Evolutionary conservation across 176 grass and related monocot genomes (phyloP).

Genomic region (Oryza glaberrima): DNA sequence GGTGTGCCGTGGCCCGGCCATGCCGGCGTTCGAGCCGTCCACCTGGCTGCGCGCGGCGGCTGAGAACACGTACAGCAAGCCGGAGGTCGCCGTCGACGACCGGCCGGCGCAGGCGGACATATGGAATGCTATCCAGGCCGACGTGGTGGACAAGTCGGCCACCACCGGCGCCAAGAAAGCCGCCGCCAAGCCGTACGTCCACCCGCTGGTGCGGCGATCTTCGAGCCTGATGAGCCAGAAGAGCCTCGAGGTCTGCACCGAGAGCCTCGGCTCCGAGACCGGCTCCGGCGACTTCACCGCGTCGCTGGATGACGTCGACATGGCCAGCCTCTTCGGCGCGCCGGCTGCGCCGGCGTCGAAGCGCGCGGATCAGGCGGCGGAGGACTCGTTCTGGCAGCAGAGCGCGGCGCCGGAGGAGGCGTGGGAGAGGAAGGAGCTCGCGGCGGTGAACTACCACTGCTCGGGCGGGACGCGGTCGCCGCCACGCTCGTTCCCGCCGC

Average conservation of each 20-base stretch:
- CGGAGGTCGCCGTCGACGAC: slow-evolving; percentile 18
- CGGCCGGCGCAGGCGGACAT: slow-evolving; percentile 57
- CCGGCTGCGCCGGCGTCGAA: background rate
- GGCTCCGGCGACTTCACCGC: slow-evolving; percentile 67
- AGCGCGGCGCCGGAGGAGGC: slow-evolving; percentile 3
- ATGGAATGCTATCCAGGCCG: slow-evolving; percentile 74
- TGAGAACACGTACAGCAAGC: background rate
- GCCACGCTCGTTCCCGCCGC: slow-evolving; percentile 72
- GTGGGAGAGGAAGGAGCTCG: slow-evolving; percentile 34
- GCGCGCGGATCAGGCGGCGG: background rate
- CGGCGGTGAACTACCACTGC: slow-evolving; percentile 83
- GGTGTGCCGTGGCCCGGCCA: slow-evolving; percentile 43
- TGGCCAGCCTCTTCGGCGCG: slow-evolving; percentile 28
- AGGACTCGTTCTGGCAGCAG: slow-evolving; percentile 30
- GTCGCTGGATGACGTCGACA: slow-evolving; percentile 35
- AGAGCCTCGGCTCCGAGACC: slow-evolving; percentile 95
- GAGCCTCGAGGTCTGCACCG: slow-evolving; percentile 96
- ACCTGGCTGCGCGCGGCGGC: slow-evolving; percentile 18
- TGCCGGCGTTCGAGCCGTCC: slow-evolving; percentile 43
- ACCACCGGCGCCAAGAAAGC: background rate
- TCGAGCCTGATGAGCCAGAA: slow-evolving; percentile 70
- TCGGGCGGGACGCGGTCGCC: slow-evolving; percentile 44
- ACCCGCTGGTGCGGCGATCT: slow-evolving; percentile 56
- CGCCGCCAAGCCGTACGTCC: slow-evolving; percentile 53
- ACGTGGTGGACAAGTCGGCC: slow-evolving; percentile 6